phyloP scores from a whole-genome alignment of 306 rosid genomes.

The Albizia julibrissin region DNA sequence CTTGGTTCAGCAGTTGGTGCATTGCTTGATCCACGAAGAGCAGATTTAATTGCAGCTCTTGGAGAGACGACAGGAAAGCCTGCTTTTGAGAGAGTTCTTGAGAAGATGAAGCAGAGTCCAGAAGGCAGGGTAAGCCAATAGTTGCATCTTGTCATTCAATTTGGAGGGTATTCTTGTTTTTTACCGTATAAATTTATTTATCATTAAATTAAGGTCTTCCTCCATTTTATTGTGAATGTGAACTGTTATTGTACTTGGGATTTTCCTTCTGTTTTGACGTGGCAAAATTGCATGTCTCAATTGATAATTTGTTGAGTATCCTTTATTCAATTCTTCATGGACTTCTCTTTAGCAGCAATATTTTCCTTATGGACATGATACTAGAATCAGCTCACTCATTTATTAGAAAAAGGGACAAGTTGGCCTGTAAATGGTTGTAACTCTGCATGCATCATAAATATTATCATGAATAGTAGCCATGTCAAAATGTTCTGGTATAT shows the following conservation, averaged over 20 bases:
- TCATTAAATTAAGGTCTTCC: background rate
- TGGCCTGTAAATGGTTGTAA: background rate
- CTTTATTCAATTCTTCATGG: background rate
- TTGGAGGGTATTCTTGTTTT: background rate
- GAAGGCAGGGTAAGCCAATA: constrained; percentile 72
- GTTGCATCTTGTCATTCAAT: background rate
- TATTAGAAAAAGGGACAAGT: background rate
- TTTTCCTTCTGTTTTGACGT: background rate
- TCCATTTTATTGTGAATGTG: background rate
- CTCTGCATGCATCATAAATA: background rate
- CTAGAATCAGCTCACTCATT: background rate
- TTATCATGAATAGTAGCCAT: background rate
- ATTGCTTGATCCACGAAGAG: constrained; percentile 87
- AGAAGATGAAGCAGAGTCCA: constrained; percentile 70
- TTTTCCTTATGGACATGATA: background rate
- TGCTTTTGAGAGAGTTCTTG: constrained; percentile 82
- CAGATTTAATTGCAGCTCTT: constrained; percentile 90
- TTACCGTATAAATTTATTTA: background rate
- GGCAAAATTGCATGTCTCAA: background rate
- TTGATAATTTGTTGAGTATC: background rate
- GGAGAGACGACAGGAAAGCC: constrained; percentile 96
- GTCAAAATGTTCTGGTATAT: background rate
- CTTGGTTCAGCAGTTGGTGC: constrained; percentile 97
- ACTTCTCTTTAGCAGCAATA: background rate
- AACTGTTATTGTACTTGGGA: background rate